These are phyloP conservation scores for Colletotrichum trifolii DNA, from an alignment of 2,329 filamentous ascomycete genomes.

Conservation along the genomic window DNA sequence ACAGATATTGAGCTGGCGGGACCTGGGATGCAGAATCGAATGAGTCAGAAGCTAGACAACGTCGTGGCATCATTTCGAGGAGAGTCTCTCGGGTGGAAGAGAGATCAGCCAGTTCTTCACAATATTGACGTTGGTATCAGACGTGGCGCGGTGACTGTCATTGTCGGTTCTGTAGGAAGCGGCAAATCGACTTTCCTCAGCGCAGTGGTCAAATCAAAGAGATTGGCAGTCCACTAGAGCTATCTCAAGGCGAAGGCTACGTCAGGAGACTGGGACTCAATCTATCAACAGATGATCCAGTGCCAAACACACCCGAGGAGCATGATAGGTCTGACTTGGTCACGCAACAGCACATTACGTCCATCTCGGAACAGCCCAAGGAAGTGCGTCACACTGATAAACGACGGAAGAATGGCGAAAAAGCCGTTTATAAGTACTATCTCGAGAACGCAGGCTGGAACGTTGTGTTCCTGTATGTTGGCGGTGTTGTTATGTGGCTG, in stretches of 20 bases:
- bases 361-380: neutral
- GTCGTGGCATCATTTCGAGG: neutral
- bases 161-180: conserved; percentile 31
- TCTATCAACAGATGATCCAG: too few species aligned
- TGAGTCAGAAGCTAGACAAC: neutral
- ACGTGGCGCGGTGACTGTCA: conserved; percentile 5
- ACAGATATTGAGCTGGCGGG: neutral
- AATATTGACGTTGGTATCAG: neutral
- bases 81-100: conserved; percentile 19
- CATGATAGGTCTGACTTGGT: neutral
- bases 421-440: conserved; percentile 26
- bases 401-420: conserved; percentile 29
- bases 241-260: neutral
- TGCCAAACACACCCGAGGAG: neutral
- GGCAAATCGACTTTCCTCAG: conserved; percentile 30
- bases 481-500: conserved; percentile 1
- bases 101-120: conserved; percentile 1
- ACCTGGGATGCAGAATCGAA: neutral
- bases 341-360: neutral
- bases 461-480: conserved; percentile 6
- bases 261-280: neutral
- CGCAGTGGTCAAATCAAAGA: conserved; percentile 20
- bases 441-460: conserved; percentile 17
- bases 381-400: neutral
- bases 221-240: neutral